These are phyloP conservation scores for Cruciata laevipes DNA, from an alignment of 257 asterid species.

Conservation along the genomic window DNA sequence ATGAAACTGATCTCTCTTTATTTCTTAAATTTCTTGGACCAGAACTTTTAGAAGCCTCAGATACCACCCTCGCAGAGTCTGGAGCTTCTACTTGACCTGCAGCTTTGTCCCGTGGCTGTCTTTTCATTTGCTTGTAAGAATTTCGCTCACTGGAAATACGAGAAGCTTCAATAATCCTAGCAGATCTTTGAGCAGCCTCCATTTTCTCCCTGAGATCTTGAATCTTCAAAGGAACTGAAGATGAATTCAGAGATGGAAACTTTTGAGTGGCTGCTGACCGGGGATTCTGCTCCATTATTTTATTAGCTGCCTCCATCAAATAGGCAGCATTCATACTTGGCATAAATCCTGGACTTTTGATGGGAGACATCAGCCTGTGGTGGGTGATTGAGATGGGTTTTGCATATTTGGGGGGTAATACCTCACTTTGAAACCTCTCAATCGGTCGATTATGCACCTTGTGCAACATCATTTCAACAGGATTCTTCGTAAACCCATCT, in stretches of 20 bases:
- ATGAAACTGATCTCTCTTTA: conserved; percentile 52
- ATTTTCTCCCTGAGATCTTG: conserved; percentile 56
- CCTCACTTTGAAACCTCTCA: conserved; percentile 82
- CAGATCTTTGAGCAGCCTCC: conserved; percentile 57
- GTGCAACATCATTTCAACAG: conserved; percentile 58
- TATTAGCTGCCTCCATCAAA: conserved; percentile 82
- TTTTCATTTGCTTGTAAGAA: conserved; percentile 35
- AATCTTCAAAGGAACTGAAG: conserved; percentile 62
- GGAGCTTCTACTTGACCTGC: conserved; percentile 38
- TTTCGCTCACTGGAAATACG: conserved; percentile 44
- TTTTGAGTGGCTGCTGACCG: conserved; percentile 45
- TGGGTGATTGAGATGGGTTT: conserved; percentile 70
- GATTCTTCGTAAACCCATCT: conserved; percentile 65
- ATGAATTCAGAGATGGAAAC: conserved; percentile 43
- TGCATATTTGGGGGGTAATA: conserved; percentile 76
- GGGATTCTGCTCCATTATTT: conserved; percentile 87
- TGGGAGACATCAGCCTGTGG: conserved; percentile 74
- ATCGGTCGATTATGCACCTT: conserved; percentile 59
- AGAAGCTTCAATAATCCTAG: conserved; percentile 30
- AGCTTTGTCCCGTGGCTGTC: conserved; percentile 36
- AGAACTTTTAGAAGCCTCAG: conserved; percentile 47
- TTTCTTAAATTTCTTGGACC: conserved; percentile 45
- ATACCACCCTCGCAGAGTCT: conserved; percentile 32
- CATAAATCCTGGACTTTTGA: conserved; percentile 84
- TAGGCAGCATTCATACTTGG: conserved; percentile 87